Conservation (phyloP, 192 early-diverging fungal genomes). For the Allomyces macrogynus region DNA sequence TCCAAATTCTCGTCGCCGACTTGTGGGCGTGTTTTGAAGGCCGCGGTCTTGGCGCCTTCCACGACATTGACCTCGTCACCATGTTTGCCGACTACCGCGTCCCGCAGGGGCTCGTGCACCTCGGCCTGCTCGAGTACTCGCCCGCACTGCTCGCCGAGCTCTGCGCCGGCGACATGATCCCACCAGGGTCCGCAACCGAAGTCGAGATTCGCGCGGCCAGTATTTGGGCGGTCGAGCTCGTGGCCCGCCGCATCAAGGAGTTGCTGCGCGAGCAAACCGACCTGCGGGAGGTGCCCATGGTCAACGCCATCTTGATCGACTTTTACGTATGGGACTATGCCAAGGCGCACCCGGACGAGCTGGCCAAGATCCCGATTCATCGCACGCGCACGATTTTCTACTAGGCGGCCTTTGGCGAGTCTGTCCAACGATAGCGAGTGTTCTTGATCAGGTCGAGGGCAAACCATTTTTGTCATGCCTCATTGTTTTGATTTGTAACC, state of each 20-base stretch:
- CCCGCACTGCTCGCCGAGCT: constrained; percentile 25
- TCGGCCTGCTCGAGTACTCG: constrained; percentile 49
- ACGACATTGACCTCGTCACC: constrained; percentile 56
- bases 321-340: constrained; percentile 79
- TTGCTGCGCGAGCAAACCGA: constrained; percentile 2
- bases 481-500: no score
- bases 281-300: constrained; percentile 3
- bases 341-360: constrained; percentile 32
- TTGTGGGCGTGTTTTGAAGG: constrained; percentile 75
- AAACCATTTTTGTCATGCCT: no score
- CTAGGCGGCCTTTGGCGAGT: constrained; percentile 22
- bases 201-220: constrained; percentile 62
- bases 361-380: constrained; percentile 40
- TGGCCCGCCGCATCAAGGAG: constrained; percentile 18
- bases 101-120: constrained; percentile 46
- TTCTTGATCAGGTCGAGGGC: no score
- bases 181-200: constrained; percentile 39
- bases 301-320: constrained; percentile 67
- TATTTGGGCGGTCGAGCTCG: constrained; percentile 58
- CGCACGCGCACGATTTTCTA: constrained; percentile 41
- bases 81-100: constrained; percentile 88
- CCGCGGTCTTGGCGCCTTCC: constrained; percentile 28
- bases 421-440: not conserved
- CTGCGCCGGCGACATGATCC: constrained; percentile 12
- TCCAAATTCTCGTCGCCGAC: constrained; percentile 70